Base-by-base conservation (phyloP, 148 eudicot genomes). In the Salicornia ramosissima region DNA sequence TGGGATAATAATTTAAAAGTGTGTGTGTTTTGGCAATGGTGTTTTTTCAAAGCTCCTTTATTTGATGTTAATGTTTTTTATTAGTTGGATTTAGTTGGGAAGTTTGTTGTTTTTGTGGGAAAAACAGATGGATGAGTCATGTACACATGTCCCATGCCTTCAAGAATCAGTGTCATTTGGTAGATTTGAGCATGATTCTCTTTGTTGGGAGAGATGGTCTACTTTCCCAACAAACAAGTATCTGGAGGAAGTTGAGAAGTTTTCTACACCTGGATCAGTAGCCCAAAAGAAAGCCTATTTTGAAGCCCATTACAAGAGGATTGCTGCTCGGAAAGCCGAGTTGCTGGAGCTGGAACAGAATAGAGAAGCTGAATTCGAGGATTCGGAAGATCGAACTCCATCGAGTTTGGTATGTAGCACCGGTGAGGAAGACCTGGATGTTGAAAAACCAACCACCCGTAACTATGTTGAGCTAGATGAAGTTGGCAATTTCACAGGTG, bases 141-240 rank as follows among this genome's bases (percentile, higher is more conserved):
- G 69, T 36, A 59, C 67, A 50, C 66, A 75, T 65, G 57, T 68
- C 19, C 47, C 78, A 56, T 53, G 81, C 51, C 76, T 88, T 45
- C 86, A 83, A 69, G 90, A 80, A 9, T 93, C 98, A 11, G 86
- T 93, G 70, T 93, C 98, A 2, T 93, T 93, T 75, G 98, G 98
- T 79, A 87, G 89, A 79, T 93, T 86, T 75, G 95, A 90, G 74
- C 86, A 79, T 73, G 96, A 93, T 83, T 70, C 85, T 18, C 91
- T 90, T 81, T 84, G 90, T 72, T 93, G 98, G 98, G 98, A 93
- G 79, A 88, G 88, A 86, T 93, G 95, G 95, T 93, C 98, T 6
- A 52, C 98, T 74, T 93, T 93, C 75, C 89, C 96, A 24, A 81
- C 92, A 46, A 93, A 93, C 55, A 90, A 87, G 84, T 93, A 93